Evolutionary conservation across 2,329 filamentous ascomycete genomes (phyloP), one percentile per base, ranked within the genome.

Genomic region (Dactylella cylindrospora): DNA sequence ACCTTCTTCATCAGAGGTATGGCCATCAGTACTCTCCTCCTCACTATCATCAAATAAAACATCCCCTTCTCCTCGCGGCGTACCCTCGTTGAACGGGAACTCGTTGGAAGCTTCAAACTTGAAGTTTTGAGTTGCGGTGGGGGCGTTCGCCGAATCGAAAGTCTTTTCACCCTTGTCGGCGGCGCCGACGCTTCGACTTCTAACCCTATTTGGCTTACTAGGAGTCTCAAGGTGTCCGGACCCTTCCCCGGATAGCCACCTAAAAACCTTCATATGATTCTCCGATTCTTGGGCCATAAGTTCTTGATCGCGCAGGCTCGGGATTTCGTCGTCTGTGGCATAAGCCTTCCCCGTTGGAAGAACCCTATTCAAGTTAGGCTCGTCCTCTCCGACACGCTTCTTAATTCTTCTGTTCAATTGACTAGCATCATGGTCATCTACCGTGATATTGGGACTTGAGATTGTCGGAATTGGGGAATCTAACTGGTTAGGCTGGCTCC

Each of bases 41-140:
- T 55, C 50, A 29, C 59, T 64, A 32, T 64, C 51, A 23, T 64
- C 50, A 13, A 51, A 57, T 9, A 64, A 29, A n/a, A 64, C 51
- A 38, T 64, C 59, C 6, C 59, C 59, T 23, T 51, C 59, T 36
- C 51, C 59, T 12, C 59, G 44, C 3, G 59, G 59, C n/a, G 59
- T 64, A 2, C 59, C 59, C 8, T 64, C 59, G 23, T 43, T 12
- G n/a, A 43, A 43, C 7, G 33, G n/a, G 23, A 50, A 64, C 15
- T 15, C 45, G 12, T 52, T 52, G 5, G 51, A n/a, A 29, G 38
- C 22, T 6, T 55, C 57, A 5, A 43, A 20, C 13, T 62, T 54
- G 17, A 54, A 17, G 12, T 3, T n/a, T 10, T 54, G 57, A 6
- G 12, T 20, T n/a, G 29, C 17, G 15, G 17, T 13, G 15, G 50